Evolutionary conservation across 139 green algal species (phyloP).

Genomic region (Closterium sp.): DNA sequence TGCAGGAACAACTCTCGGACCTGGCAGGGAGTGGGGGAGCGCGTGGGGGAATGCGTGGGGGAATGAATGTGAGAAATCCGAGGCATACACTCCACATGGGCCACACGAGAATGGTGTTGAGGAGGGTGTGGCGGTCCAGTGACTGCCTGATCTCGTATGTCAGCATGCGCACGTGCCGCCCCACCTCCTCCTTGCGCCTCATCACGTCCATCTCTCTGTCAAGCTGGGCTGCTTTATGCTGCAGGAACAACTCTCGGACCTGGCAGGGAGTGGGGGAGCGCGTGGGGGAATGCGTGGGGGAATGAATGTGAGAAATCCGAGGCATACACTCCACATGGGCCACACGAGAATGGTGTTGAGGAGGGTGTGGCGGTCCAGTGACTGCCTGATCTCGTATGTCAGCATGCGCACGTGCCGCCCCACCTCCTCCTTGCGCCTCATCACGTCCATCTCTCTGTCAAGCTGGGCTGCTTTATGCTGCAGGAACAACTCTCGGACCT

Average conservation of each 20-base stretch:
- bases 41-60: no score
- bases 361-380: slow-evolving; percentile 43
- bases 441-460: slow-evolving; percentile 39
- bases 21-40: no score
- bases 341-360: slow-evolving; percentile 37
- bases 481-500: slow-evolving; percentile 44
- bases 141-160: slow-evolving; percentile 35
- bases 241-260: slow-evolving; percentile 43
- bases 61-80: no score
- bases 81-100: no score
- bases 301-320: no score
- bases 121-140: slow-evolving; percentile 43
- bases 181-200: slow-evolving; percentile 9
- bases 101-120: slow-evolving; percentile 36
- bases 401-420: slow-evolving; percentile 44
- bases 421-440: slow-evolving; percentile 13
- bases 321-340: no score
- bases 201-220: slow-evolving; percentile 42
- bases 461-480: slow-evolving; percentile 37
- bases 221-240: slow-evolving; percentile 35
- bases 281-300: no score
- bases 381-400: slow-evolving; percentile 33
- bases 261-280: no score
- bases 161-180: slow-evolving; percentile 42
- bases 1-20: slow-evolving; percentile 43